Conservation (phyloP, 1,139 yeast genomes). For the Blastobotrys apis region DNA sequence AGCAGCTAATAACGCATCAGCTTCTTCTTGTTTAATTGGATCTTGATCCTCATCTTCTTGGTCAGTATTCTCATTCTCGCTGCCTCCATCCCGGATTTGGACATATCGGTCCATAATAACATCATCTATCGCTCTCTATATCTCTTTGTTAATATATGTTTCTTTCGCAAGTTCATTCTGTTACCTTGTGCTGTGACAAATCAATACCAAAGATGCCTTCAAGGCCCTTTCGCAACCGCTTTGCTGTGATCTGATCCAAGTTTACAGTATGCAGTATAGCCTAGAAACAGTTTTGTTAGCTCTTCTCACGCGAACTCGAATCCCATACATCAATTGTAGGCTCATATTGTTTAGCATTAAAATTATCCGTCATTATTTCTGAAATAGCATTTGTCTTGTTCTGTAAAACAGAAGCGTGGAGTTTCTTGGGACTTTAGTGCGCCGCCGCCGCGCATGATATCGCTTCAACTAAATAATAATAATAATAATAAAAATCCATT, state of each 20-base stretch:
- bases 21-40: constrained; percentile 21
- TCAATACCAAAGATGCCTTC: constrained; percentile 63
- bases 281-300: constrained; percentile 32
- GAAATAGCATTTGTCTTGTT: constrained; percentile 18
- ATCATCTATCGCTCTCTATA: constrained; percentile 53
- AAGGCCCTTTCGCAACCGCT: constrained; percentile 63
- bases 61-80: constrained; percentile 32
- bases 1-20: constrained; percentile 47
- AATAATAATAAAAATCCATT: constrained; percentile 1
- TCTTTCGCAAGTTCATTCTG: constrained; percentile 1
- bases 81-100: constrained; percentile 33
- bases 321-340: constrained; percentile 68
- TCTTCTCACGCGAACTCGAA: background rate
- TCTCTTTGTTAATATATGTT: background rate
- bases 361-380: constrained; percentile 38
- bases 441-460: background rate
- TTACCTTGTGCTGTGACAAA: constrained; percentile 45
- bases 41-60: background rate
- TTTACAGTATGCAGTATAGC: constrained; percentile 75
- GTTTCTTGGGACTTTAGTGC: background rate
- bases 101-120: constrained; percentile 59
- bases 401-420: background rate
- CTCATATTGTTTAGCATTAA: constrained; percentile 38
- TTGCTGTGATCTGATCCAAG: constrained; percentile 66
- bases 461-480: background rate